These are phyloP conservation scores for Pythium apleroticum DNA, from an alignment of 352 stramenopile genomes.

Conservation along the genomic window DNA sequence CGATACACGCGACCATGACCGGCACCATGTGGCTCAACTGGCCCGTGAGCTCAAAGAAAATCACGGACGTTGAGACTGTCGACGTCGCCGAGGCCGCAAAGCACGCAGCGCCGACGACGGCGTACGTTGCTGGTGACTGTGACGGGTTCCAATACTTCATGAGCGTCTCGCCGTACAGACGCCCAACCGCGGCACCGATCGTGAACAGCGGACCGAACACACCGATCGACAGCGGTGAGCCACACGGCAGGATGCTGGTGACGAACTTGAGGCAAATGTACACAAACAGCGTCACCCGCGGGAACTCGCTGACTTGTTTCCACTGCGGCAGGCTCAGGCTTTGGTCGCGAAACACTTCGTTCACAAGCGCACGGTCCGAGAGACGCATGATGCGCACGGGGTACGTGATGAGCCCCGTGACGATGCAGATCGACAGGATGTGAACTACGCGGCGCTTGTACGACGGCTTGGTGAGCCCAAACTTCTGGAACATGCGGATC, in stretches of 20 bases:
- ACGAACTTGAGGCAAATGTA: conserved; percentile 76
- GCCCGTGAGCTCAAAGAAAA: conserved; percentile 87
- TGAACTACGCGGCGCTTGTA: conserved; percentile 60
- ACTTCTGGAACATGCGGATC: conserved; percentile 47
- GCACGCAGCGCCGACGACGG: conserved; percentile 89
- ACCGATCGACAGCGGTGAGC: conserved; percentile 72
- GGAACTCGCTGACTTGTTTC: conserved; percentile 61
- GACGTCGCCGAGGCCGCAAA: conserved; percentile 90
- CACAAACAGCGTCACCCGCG: conserved; percentile 58
- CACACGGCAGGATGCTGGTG: conserved; percentile 66
- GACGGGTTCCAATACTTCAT: conserved; percentile 77
- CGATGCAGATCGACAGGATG: conserved; percentile 59
- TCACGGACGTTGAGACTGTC: conserved; percentile 85
- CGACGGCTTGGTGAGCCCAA: conserved; percentile 50
- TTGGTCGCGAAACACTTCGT: conserved; percentile 76
- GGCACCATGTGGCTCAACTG: conserved; percentile 84
- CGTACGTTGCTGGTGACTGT: conserved; percentile 81
- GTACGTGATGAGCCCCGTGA: conserved; percentile 62
- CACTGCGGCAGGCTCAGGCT: conserved; percentile 54
- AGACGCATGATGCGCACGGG: conserved; percentile 70
- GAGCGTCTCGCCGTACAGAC: conserved; percentile 76
- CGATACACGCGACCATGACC: conserved; percentile 79
- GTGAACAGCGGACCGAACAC: conserved; percentile 85
- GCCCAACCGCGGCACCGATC: conserved; percentile 71
- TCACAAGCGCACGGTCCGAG: conserved; percentile 68